Evolutionary conservation across 2,329 filamentous ascomycete species (phyloP).

Genomic region (Fusarium xyrophilum): DNA sequence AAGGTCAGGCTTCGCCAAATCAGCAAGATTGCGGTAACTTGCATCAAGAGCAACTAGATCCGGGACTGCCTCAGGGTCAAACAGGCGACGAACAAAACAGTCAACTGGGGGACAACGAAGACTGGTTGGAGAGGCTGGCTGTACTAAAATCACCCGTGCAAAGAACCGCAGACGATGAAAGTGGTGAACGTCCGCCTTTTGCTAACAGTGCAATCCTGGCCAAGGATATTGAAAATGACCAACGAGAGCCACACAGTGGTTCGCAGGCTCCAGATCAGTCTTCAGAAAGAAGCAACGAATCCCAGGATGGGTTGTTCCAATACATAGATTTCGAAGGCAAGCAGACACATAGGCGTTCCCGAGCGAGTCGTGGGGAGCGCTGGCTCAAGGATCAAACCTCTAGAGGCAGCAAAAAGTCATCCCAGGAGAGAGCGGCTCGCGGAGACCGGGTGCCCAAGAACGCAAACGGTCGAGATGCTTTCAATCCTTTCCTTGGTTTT

Average conservation of each 20-base stretch:
- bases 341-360: background rate
- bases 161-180: background rate
- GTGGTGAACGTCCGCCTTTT: background rate
- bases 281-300: background rate
- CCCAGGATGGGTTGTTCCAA: background rate
- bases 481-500: slow-evolving; percentile 34
- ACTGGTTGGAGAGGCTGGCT: no score
- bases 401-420: background rate
- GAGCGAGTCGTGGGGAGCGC: background rate
- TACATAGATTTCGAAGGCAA: no score
- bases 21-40: background rate
- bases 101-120: background rate
- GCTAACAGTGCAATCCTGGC: background rate
- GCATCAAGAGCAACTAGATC: background rate
- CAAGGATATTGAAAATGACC: background rate
- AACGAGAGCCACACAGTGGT: background rate
- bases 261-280: background rate
- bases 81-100: background rate
- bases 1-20: background rate
- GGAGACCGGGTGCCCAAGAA: background rate
- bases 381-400: background rate
- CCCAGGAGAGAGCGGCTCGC: background rate
- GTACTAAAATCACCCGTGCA: no score
- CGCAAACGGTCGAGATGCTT: background rate
- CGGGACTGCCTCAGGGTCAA: background rate